A percentile compares a stretch with the other conserved stretches of the same genome.
These are phyloP conservation scores for Cordyceps sp. DNA, from an alignment of 2,329 filamentous ascomycete genomes.

Conservation along the genomic window DNA sequence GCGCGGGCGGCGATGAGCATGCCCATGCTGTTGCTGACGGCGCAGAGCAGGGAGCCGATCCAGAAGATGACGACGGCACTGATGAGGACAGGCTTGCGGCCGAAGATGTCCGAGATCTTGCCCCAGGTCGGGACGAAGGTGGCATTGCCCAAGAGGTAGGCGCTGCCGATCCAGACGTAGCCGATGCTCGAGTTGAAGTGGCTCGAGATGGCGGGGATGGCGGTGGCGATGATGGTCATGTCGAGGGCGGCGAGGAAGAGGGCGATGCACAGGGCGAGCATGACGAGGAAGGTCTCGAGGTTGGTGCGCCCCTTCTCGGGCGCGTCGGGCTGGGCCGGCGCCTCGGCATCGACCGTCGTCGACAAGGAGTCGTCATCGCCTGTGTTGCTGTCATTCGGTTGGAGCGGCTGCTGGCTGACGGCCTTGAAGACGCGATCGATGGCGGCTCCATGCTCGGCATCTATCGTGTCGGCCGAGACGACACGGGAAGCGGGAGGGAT, in stretches of 20 bases:
- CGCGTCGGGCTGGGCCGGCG: no score
- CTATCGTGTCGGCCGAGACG: no score
- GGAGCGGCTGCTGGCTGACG: no score
- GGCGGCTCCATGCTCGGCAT: no score
- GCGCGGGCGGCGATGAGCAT: constrained; percentile 38
- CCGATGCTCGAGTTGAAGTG: constrained; percentile 50
- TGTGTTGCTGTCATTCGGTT: no score
- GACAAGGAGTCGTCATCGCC: no score
- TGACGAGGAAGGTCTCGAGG: constrained; percentile 22
- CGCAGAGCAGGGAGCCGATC: constrained; percentile 36
- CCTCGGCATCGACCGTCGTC: no score
- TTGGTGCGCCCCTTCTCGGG: no score
- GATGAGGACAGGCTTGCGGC: constrained; percentile 37
- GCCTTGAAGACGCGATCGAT: no score
- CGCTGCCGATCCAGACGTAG: constrained; percentile 59
- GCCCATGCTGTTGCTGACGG: constrained; percentile 28
- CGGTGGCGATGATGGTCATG: constrained; percentile 48
- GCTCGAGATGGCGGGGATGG: constrained; percentile 46
- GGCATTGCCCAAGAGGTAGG: constrained; percentile 56
- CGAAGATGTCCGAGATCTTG: constrained; percentile 41
- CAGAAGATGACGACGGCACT: constrained; percentile 34
- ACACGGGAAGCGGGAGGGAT: no score
- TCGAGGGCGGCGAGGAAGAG: constrained; percentile 39
- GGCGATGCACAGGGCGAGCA: constrained; percentile 22
- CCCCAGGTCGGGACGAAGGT: constrained; percentile 55